Conservation (phyloP, 306 rosid species). For the Rosa chinensis region DNA sequence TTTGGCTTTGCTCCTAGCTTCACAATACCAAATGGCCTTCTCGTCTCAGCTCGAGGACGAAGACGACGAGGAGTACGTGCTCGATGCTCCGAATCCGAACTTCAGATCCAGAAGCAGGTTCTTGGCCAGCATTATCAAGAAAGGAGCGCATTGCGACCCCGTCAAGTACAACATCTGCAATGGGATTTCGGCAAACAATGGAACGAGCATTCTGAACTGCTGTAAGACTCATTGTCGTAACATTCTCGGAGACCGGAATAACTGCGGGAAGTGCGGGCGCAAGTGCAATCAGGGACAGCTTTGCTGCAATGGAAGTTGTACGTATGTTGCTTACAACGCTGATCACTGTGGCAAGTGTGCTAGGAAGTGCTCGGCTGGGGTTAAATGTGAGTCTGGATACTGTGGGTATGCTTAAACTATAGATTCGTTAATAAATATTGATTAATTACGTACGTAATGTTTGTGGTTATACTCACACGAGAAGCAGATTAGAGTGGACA, state of each 20-base stretch:
- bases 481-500: not conserved
- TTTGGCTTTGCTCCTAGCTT: slow-evolving; percentile 20
- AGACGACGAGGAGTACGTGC: slow-evolving; percentile 37
- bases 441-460: not conserved
- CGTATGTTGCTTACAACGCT: slow-evolving; percentile 25
- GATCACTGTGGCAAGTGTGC: slow-evolving; percentile 63
- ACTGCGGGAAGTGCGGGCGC: slow-evolving; percentile 51
- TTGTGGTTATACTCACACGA: not conserved
- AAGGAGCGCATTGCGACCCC: slow-evolving; percentile 38
- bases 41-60: slow-evolving; percentile 26
- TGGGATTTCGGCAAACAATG: slow-evolving; percentile 57
- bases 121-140: slow-evolving; percentile 41
- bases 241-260: slow-evolving; percentile 58
- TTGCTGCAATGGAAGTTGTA: slow-evolving; percentile 58
- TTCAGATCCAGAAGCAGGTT: slow-evolving; percentile 51
- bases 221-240: slow-evolving; percentile 71
- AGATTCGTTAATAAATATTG: not conserved
- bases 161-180: slow-evolving; percentile 43
- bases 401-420: slow-evolving; percentile 54
- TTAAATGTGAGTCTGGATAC: slow-evolving; percentile 44
- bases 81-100: slow-evolving; percentile 34
- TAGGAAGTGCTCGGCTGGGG: slow-evolving; percentile 45
- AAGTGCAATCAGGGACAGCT: slow-evolving; percentile 39
- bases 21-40: slow-evolving; percentile 21
- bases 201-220: slow-evolving; percentile 51